Conservation (phyloP, 2,329 filamentous ascomycete species). For the Aspergillus tamarii region DNA sequence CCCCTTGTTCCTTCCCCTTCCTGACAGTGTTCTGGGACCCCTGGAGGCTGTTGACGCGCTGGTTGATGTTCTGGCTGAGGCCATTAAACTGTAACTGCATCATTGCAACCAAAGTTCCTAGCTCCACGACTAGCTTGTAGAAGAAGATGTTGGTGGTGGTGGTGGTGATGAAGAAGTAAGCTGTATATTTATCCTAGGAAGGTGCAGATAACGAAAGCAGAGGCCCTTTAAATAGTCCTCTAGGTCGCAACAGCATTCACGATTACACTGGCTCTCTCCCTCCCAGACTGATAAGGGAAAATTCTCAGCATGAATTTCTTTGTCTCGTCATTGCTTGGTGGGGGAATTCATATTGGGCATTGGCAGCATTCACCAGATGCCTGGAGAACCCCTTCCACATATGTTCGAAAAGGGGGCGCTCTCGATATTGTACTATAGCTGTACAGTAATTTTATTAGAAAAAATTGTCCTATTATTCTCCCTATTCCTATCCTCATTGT, state of each 20-base stretch:
- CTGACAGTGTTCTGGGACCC: background rate
- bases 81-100: background rate
- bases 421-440: too few relatives aligned
- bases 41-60: background rate
- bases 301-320: background rate
- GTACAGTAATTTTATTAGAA: too few relatives aligned
- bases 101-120: background rate
- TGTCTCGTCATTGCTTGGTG: background rate
- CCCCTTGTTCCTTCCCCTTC: too few relatives aligned
- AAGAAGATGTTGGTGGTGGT: background rate
- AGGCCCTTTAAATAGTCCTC: background rate
- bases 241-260: background rate
- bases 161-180: background rate
- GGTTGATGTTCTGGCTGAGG: background rate
- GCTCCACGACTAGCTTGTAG: background rate
- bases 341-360: too few relatives aligned
- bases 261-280: too few relatives aligned
- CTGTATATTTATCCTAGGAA: too few relatives aligned
- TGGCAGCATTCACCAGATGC: too few relatives aligned
- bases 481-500: too few relatives aligned
- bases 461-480: too few relatives aligned
- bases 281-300: background rate
- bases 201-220: background rate
- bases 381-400: too few relatives aligned
- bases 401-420: too few relatives aligned